Evolutionary conservation across 2,329 filamentous ascomycete genomes (phyloP), one percentile per base, ranked within the genome.

Genomic region (Fusarium cicatricum): DNA sequence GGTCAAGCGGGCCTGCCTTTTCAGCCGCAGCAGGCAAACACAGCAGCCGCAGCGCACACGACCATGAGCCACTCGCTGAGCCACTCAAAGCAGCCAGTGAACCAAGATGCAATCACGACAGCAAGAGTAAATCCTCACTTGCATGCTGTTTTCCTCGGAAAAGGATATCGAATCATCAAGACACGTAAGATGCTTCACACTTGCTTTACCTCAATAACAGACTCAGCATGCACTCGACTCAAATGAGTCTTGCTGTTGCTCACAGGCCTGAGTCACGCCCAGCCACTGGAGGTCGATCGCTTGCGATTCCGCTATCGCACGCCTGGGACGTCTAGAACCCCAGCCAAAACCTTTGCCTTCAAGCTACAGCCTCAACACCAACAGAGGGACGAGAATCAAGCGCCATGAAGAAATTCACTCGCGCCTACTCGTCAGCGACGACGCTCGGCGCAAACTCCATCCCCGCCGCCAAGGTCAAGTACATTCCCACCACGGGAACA

Each of bases 401-500:
- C 46, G 52, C 54, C 45, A 74, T 76, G 71, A 64, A 50, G 37
- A 74, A 68, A 53, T 68, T 74, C 52, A 67, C 71, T 26, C 74
- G 74, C 44, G 67, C 73, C 26, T 75, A 72, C 66, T 73, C 71
- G 48, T 69, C 72, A 17, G 66, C 65, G 43, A 66, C 62, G 41
- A 46, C 52, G 14, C 55, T 70, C 36, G 70, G 61, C 38, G 63
- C 67, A 43, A 65, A 62, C 32, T 59, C 70, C 29, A 80, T 96
- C 53, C 92, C 93, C 1, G 83, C 85, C 14, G 85, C 90, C 55
- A 99, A 98, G 80, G 85, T 89, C 74, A 96, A 96, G 76, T 97
- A 96, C 75, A 86, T 98, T 45, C 93, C 95, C 9, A 88, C 85
- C 1, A 85, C 83, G 36, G 95, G 94, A 60, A 91, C 87, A 16